Conservation (phyloP, 257 asterid species). For the Solanum bukasovii region DNA sequence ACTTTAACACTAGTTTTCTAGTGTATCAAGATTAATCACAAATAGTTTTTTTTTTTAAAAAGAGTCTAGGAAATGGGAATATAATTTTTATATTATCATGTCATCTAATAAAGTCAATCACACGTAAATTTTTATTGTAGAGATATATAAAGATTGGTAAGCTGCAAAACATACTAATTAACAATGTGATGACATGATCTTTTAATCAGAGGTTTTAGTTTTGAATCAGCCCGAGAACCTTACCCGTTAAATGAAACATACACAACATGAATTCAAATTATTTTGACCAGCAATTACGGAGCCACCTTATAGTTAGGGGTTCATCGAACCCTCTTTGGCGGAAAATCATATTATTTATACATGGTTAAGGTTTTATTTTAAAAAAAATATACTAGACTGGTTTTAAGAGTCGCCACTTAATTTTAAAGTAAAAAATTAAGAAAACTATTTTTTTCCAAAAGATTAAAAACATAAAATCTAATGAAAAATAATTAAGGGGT, state of each 20-base stretch:
- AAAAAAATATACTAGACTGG: no score
- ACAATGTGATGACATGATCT: background rate
- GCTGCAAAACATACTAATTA: background rate
- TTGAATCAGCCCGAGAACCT: background rate
- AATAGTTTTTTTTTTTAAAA: no score
- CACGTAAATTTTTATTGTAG: background rate
- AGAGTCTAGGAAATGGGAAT: background rate
- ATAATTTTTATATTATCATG: background rate
- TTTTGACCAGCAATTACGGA: background rate
- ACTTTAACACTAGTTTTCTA: background rate
- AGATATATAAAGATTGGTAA: background rate
- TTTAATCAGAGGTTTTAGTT: background rate
- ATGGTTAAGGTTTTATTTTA: no score
- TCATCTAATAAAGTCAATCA: background rate
- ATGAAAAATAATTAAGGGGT: no score
- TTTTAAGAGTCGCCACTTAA: no score
- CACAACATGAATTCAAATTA: background rate
- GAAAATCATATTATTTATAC: no score
- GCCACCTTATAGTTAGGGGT: no score
- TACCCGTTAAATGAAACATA: background rate
- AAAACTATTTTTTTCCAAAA: no score
- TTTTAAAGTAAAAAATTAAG: no score
- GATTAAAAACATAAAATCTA: no score
- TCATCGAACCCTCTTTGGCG: no score
- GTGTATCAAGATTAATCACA: background rate